Percentiles rank a stretch among this genome's conserved stretches.
These are phyloP conservation scores for Fonsecaea pugnacius DNA, from an alignment of 2,329 filamentous ascomycete species.

Conservation along the genomic window DNA sequence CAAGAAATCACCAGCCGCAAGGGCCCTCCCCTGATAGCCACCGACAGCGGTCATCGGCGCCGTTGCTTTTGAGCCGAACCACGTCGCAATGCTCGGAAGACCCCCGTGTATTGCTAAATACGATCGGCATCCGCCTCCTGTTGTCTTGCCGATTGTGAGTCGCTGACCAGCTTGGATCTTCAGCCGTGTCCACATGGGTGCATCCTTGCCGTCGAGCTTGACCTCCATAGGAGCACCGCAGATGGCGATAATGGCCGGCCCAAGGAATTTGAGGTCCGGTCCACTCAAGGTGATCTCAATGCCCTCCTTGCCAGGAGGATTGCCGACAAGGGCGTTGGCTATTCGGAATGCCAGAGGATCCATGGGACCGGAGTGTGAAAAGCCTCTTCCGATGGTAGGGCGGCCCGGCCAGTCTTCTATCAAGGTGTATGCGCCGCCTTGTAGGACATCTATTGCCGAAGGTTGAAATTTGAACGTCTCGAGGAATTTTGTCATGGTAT, in stretches of 20 bases:
- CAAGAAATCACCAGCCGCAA: constrained; percentile 60
- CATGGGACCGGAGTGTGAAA: constrained; percentile 66
- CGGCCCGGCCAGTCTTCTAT: constrained; percentile 64
- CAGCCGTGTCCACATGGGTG: constrained; percentile 62
- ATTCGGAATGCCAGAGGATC: constrained; percentile 62
- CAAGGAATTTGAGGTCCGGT: constrained; percentile 62
- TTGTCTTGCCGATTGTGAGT: constrained; percentile 61
- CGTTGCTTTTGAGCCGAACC: constrained; percentile 64
- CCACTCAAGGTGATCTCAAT: constrained; percentile 66
- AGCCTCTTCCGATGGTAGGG: constrained; percentile 61
- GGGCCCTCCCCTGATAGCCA: constrained; percentile 62
- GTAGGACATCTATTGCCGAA: constrained; percentile 60
- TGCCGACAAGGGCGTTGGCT: constrained; percentile 65
- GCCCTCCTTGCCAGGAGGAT: constrained; percentile 56
- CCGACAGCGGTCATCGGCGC: constrained; percentile 62
- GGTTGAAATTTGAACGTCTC: constrained; percentile 56
- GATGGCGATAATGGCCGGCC: constrained; percentile 59
- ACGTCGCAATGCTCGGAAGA: constrained; percentile 59
- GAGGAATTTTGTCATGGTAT: constrained; percentile 63
- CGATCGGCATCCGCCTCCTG: constrained; percentile 58
- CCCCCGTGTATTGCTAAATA: constrained; percentile 65
- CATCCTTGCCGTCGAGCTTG: constrained; percentile 54
- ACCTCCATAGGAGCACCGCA: constrained; percentile 61
- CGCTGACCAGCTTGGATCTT: constrained; percentile 56
- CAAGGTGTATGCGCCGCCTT: constrained; percentile 61